These are phyloP conservation scores for Hansenula sp. DNA, from an alignment of 1,139 yeast species.

Conservation along the genomic window DNA sequence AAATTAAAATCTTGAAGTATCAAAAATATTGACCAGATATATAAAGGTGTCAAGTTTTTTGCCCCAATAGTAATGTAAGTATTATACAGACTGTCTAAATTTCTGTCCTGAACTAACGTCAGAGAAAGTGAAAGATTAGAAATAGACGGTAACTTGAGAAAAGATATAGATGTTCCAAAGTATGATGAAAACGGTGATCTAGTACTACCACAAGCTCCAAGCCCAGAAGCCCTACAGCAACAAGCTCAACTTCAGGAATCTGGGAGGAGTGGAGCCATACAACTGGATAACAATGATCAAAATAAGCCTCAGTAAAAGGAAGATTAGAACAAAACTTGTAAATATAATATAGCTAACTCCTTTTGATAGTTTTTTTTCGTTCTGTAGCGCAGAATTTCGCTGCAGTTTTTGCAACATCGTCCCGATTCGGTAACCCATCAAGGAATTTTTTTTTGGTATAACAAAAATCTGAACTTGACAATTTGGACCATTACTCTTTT, in stretches of 20 bases:
- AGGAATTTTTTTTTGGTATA: background rate
- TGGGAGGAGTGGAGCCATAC: background rate
- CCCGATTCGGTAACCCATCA: slow-evolving; percentile 3
- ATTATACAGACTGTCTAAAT: too few species aligned
- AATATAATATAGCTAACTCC: too few species aligned
- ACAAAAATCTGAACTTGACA: background rate
- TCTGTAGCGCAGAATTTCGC: background rate
- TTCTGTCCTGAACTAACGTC: too few species aligned
- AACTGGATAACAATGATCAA: too few species aligned
- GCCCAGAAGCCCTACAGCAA: background rate
- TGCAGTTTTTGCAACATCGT: background rate
- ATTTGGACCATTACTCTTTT: background rate
- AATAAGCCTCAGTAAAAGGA: too few species aligned
- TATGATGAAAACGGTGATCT: slow-evolving; percentile 38
- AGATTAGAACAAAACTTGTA: too few species aligned
- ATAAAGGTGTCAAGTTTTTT: slow-evolving; percentile 59
- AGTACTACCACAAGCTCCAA: slow-evolving; percentile 22
- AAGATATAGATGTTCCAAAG: slow-evolving; percentile 51
- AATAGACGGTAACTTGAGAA: slow-evolving; percentile 63
- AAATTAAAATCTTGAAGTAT: background rate
- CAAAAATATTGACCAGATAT: background rate
- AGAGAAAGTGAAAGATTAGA: slow-evolving; percentile 53
- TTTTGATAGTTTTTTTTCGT: too few species aligned
- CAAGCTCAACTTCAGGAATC: background rate
- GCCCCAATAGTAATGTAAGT: slow-evolving; percentile 70